phyloP scores from a whole-genome alignment of 768 basidiomycete species.

The Podaxis rugospora region DNA sequence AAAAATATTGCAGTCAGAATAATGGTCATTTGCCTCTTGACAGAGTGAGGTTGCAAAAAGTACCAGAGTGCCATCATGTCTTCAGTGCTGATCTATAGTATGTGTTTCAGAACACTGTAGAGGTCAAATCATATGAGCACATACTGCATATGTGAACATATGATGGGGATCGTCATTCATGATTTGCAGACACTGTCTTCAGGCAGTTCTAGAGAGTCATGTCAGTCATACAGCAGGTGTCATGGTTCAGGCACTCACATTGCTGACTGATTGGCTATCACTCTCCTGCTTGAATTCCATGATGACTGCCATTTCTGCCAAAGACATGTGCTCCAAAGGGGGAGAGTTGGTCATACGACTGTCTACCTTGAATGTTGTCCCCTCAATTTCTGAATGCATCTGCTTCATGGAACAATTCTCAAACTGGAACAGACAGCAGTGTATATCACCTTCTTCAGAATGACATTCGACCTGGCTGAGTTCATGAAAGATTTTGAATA shows the following conservation, averaged over 20 bases:
- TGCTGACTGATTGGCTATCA: not conserved
- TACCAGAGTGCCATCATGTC: constrained; percentile 4
- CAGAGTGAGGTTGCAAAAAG: constrained; percentile 5
- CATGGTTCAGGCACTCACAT: not conserved
- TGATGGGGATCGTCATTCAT: not conserved
- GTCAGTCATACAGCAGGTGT: not conserved
- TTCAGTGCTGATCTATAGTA: not conserved
- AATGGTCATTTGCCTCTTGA: not conserved
- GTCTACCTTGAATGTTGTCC: not conserved
- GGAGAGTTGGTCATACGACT: not conserved
- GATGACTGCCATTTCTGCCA: not conserved
- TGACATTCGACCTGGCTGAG: not conserved
- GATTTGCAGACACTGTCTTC: not conserved
- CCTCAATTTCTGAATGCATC: not conserved
- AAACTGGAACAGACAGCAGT: too few species aligned
- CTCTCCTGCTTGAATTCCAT: not conserved
- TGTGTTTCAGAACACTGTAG: not conserved
- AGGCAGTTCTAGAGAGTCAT: not conserved
- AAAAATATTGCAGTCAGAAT: too few species aligned
- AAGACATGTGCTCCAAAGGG: not conserved
- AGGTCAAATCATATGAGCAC: not conserved
- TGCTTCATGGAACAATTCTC: not conserved
- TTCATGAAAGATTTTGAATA: not conserved
- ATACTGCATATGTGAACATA: not conserved
- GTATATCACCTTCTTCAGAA: not conserved